Evolutionary conservation across 768 basidiomycete genomes (phyloP).

Genomic region (Amanita jacksonii): DNA sequence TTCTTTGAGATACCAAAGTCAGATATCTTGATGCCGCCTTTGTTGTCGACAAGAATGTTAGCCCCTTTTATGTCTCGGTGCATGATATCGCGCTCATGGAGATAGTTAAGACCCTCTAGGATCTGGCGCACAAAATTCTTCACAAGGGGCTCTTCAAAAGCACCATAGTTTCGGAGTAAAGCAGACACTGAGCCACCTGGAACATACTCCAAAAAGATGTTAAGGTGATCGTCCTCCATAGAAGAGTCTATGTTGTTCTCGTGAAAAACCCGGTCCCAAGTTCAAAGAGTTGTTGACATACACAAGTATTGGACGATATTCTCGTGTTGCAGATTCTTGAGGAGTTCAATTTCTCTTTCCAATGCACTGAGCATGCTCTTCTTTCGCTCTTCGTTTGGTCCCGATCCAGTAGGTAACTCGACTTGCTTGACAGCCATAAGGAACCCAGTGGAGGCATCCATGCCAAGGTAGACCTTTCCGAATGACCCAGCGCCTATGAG

Average conservation of each 20-base stretch:
- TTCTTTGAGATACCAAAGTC: conserved; percentile 98
- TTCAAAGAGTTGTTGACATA: too few relatives aligned
- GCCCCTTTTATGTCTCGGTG: conserved; percentile 99
- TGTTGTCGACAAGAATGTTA: conserved; percentile 97
- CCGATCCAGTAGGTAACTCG: conserved; percentile 75
- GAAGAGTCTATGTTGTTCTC: too few relatives aligned
- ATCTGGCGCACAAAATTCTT: conserved; percentile 92
- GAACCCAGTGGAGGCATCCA: conserved; percentile 84
- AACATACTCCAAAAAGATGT: conserved; percentile 96
- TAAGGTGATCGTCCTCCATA: conserved; percentile 80
- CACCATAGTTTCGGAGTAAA: conserved; percentile 81
- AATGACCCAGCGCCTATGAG: conserved; percentile 93
- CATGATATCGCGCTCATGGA: conserved; percentile 90
- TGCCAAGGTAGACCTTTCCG: conserved; percentile 90
- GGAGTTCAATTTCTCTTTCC: conserved; percentile 88
- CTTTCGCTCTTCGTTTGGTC: conserved; percentile 86
- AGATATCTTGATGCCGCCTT: conserved; percentile 94
- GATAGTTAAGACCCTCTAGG: conserved; percentile 77
- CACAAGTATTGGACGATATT: conserved; percentile 99
- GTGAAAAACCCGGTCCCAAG: too few relatives aligned
- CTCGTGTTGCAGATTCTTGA: conserved; percentile 87
- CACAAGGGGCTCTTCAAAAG: conserved; percentile 88
- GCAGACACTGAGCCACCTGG: conserved; percentile 93
- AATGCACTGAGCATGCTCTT: conserved; percentile 87
- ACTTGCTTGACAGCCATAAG: conserved; percentile 99